These are phyloP conservation scores for Cetraspora pellucida DNA, from an alignment of 192 early-diverging fungal genomes.

Conservation along the genomic window DNA sequence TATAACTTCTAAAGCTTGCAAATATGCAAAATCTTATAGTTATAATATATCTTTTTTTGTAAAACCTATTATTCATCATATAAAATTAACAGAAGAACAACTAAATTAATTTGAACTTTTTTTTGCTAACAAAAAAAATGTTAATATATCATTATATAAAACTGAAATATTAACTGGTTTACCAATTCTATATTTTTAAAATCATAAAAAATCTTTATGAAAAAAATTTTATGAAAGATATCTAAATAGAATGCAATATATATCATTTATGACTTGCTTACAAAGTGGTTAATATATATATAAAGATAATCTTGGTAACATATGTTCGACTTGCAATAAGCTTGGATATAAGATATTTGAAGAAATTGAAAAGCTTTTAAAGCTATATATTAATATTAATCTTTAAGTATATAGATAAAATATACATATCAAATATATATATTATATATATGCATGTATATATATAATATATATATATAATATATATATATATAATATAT, in stretches of 20 bases:
- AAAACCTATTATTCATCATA: background rate
- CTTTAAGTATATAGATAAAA: background rate
- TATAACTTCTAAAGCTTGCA: background rate
- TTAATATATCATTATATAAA: conserved; percentile 3
- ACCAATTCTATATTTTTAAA: background rate
- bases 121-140: background rate
- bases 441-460: no score
- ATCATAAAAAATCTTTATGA: background rate
- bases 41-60: background rate
- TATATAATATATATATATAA: no score
- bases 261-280: conserved; percentile 1
- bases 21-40: background rate
- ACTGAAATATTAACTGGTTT: background rate
- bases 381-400: background rate
- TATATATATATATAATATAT: no score
- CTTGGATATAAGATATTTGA: conserved; percentile 11
- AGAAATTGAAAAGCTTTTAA: background rate
- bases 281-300: background rate
- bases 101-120: background rate
- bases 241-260: background rate
- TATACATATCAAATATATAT: no score
- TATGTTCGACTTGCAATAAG: background rate
- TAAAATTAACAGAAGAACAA: background rate
- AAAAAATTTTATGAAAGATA: background rate
- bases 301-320: background rate